Percentiles rank a stretch among this genome's conserved stretches.
Conservation (phyloP, 208 protist genomes). For the Wallacemonas sp. region DNA sequence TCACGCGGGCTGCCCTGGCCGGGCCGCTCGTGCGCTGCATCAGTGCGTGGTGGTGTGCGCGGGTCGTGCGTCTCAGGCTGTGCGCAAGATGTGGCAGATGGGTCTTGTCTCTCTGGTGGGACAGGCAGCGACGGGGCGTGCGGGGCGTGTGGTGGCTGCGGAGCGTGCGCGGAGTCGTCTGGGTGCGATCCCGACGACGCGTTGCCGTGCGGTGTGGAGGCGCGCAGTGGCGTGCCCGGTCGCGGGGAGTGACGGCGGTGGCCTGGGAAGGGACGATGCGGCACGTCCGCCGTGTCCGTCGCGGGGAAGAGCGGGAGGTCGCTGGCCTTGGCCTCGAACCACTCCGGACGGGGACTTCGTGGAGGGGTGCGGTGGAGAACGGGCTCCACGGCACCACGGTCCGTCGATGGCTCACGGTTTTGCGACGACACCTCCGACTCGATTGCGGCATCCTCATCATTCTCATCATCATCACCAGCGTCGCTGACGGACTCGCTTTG, state of each 20-base stretch:
- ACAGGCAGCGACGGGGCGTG: too few relatives aligned
- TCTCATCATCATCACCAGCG: too few relatives aligned
- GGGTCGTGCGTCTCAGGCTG: not conserved
- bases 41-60: too few relatives aligned
- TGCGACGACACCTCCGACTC: conserved; percentile 3
- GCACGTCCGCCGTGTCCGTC: not conserved
- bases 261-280: not conserved
- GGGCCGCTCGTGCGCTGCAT: too few relatives aligned
- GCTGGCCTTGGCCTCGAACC: conserved; percentile 9
- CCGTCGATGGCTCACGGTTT: too few relatives aligned
- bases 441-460: too few relatives aligned
- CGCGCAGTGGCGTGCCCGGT: not conserved
- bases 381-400: not conserved
- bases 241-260: conserved; percentile 10
- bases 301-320: not conserved
- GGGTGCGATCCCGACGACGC: too few relatives aligned
- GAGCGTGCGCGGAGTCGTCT: not conserved
- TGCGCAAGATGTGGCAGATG: not conserved
- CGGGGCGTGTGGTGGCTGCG: too few relatives aligned
- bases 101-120: too few relatives aligned
- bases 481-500: too few relatives aligned
- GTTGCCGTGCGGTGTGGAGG: not conserved
- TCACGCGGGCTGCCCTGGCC: too few relatives aligned
- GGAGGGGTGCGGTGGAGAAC: not conserved
- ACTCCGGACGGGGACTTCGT: not conserved